Conservation (phyloP, 2,329 filamentous ascomycete genomes). For the Boeremia exigua region DNA sequence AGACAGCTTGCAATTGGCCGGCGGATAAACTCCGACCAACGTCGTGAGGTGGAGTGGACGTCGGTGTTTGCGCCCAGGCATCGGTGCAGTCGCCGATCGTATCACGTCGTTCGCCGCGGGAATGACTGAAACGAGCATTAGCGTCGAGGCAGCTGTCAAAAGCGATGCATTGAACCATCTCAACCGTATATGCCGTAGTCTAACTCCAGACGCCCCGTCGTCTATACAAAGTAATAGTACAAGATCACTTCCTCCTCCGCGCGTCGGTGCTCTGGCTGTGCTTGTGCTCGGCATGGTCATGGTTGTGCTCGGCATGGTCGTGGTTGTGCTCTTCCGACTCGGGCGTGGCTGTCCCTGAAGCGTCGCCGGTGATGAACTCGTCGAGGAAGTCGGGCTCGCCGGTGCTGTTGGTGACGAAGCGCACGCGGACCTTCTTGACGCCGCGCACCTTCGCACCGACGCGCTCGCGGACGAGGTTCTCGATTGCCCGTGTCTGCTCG, state of each 20-base stretch:
- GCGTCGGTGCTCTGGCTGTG: slow-evolving; percentile 23
- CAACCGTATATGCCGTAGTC: slow-evolving; percentile 21
- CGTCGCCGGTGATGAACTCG: slow-evolving; percentile 61
- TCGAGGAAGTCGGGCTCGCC: slow-evolving; percentile 68
- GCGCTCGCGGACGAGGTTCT: slow-evolving; percentile 73
- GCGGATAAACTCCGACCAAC: slow-evolving; percentile 31
- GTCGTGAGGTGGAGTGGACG: neutral
- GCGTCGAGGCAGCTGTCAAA: slow-evolving; percentile 7
- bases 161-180: slow-evolving; percentile 17
- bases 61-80: slow-evolving; percentile 10
- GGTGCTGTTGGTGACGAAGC: slow-evolving; percentile 76
- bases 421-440: slow-evolving; percentile 80
- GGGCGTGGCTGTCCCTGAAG: slow-evolving; percentile 37
- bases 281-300: slow-evolving; percentile 32
- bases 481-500: slow-evolving; percentile 70
- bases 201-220: slow-evolving; percentile 26
- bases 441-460: slow-evolving; percentile 82
- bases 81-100: slow-evolving; percentile 16
- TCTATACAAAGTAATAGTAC: slow-evolving; percentile 30
- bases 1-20: slow-evolving; percentile 25
- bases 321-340: slow-evolving; percentile 41
- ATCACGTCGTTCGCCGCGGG: slow-evolving; percentile 16
- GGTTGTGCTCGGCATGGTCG: slow-evolving; percentile 34
- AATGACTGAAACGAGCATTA: slow-evolving; percentile 17
- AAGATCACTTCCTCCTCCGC: slow-evolving; percentile 29